Base-by-base conservation (phyloP, 2,329 filamentous ascomycete species). In the Pseudogymnoascus sp. region DNA sequence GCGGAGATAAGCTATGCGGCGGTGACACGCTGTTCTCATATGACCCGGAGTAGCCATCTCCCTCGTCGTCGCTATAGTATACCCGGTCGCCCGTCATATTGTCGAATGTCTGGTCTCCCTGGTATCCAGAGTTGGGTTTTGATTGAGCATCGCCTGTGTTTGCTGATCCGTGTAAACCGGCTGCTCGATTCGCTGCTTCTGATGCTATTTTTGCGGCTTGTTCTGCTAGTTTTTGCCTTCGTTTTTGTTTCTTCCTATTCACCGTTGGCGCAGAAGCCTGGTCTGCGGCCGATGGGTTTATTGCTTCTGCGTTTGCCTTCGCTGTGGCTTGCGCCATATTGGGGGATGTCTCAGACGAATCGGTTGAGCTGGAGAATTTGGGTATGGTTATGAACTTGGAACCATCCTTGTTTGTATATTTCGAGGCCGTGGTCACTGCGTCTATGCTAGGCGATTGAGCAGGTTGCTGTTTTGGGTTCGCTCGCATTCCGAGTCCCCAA, bases 201-300 rank as follows among this genome's bases (percentile, higher is more conserved):
- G 70, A 69, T 59, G 70, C 69, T 28, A 69, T 66, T 62, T 71
- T 70, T 14, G 70, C 71, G 30, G 70, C 70, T 59, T 69, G 87
- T 32, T 90, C 88, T 34, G 88, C 89, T 75, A 84, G 80, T 74
- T 97, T 97, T 71, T 90, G 88, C 66, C 92, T 84, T 67, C 92
- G 85, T 80, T 96, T 97, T 74, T 94, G 89, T 79, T 97, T 97
- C 80, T 97, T 97, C 71, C 90, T 86, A 76, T 96, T 97, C 59
- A 92, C 87, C 7, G 79, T 70, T 47, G 78, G 78, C 47, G 78
- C 75, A 54, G 74, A 68, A 57, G 66, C 66, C 63, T 67, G 69
- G 14, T 69, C 62, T 65, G 69, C 62, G 66, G 67, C 60, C 60
- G 68, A 64, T 37, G 62, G 62, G 9, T 69, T 64, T 50, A 57